A percentile compares a stretch with the other conserved stretches of the same genome.
phyloP scores from a whole-genome alignment of 2,329 filamentous ascomycete genomes.

The Verticillium albo-atrum region DNA sequence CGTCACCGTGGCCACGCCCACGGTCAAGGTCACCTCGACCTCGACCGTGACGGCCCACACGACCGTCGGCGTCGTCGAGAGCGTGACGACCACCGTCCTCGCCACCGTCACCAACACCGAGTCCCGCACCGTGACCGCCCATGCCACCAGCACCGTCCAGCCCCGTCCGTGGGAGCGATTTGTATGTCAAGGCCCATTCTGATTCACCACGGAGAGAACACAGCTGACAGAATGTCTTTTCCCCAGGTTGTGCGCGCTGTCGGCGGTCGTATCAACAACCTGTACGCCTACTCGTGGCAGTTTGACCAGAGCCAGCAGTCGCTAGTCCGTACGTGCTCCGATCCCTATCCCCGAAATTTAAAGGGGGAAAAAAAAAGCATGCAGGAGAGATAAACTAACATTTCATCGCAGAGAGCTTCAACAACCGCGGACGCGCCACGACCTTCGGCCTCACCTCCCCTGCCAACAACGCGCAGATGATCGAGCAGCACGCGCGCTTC shows the following conservation, averaged over 20 bases:
- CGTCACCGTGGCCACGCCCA: conserved; percentile 18
- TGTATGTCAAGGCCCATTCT: too few relatives aligned
- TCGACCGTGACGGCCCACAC: conserved; percentile 2
- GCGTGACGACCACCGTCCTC: not conserved
- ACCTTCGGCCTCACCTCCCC: not conserved
- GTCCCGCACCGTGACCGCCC: conserved; percentile 4
- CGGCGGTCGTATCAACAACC: not conserved
- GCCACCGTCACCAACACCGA: conserved; percentile 1
- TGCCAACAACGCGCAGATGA: not conserved
- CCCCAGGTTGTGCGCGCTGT: not conserved
- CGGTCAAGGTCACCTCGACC: conserved; percentile 34
- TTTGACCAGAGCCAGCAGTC: not conserved
- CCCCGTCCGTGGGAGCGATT: too few relatives aligned
- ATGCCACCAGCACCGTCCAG: not conserved
- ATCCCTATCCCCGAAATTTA: not conserved
- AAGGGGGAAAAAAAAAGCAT: too few relatives aligned
- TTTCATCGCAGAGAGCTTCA: not conserved
- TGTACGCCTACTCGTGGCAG: not conserved
- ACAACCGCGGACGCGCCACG: not conserved
- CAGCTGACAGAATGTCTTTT: too few relatives aligned
- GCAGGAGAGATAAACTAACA: not conserved
- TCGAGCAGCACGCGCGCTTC: not conserved
- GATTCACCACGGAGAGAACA: too few relatives aligned
- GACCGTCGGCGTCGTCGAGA: conserved; percentile 2
- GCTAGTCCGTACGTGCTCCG: not conserved